These are phyloP conservation scores for Neocatenulostroma microsporum DNA, from an alignment of 2,329 filamentous ascomycete species.

Conservation along the genomic window DNA sequence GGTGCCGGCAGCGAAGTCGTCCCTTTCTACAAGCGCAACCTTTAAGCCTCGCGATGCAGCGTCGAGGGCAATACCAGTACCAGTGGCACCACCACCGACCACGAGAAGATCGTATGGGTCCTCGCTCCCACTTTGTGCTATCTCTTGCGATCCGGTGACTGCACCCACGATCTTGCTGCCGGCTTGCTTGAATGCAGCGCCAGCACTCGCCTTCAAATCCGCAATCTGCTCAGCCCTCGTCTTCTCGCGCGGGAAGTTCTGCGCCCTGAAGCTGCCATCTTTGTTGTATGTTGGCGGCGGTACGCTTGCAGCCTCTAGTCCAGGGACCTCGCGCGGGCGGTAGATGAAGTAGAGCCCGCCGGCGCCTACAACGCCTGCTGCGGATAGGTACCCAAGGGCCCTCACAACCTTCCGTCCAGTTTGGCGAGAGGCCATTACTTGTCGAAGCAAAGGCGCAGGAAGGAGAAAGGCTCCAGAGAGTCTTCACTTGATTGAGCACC, in stretches of 20 bases:
- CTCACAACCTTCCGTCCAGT: constrained; percentile 42
- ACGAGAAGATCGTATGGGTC: constrained; percentile 68
- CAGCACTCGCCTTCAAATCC: constrained; percentile 48
- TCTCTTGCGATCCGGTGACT: constrained; percentile 24
- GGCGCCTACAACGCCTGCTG: constrained; percentile 47
- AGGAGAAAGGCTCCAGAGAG: no score
- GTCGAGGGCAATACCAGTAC: constrained; percentile 72
- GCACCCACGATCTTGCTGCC: constrained; percentile 38
- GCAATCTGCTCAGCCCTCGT: constrained; percentile 57
- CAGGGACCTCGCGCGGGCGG: constrained; percentile 64
- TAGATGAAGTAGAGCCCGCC: constrained; percentile 56
- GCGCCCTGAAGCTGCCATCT: constrained; percentile 59
- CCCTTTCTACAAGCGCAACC: constrained; percentile 72
- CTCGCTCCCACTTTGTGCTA: constrained; percentile 20
- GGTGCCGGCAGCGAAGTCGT: constrained; percentile 74
- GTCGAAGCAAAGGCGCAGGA: constrained; percentile 1
- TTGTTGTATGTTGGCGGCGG: constrained; percentile 63
- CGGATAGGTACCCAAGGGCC: constrained; percentile 53
- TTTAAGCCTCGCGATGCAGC: constrained; percentile 70
- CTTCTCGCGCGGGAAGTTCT: constrained; percentile 57
- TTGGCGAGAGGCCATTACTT: constrained; percentile 21
- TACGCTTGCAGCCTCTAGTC: constrained; percentile 59
- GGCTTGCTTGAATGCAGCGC: constrained; percentile 35
- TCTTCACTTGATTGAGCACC: no score
- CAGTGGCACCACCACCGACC: constrained; percentile 72